Base-by-base conservation (phyloP, 352 stramenopile genomes). In the Phytophthora multivora region DNA sequence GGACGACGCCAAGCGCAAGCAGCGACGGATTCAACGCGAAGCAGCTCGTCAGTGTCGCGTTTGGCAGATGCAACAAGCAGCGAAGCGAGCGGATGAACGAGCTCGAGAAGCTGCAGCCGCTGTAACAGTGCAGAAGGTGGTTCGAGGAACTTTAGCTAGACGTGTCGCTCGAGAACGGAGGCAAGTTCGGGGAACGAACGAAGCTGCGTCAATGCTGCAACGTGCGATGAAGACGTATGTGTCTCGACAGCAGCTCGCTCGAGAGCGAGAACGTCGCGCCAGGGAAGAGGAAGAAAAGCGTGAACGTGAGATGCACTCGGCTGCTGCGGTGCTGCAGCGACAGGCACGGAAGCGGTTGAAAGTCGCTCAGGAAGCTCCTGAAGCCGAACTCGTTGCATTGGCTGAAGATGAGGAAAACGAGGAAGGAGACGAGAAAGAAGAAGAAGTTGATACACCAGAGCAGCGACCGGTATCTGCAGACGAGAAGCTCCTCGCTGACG, bases 31-130 rank as follows among this genome's bases (percentile, higher is more conserved):
- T 26, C 63, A 89, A 10, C 75, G 74, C 25, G 80, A 89, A 47
- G 42, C 51, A 2, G 69, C 66, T 42, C 69, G 80, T 8, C 72
- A 87, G 39, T 75, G 66, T 28, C 72, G 67, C n/a, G 31, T 73
- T 39, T 90, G 78, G 76, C 69, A 80, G 33, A 59, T 77, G 26
- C 66, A 75, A 6, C 83, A 89, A 42, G 63, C 68, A 18, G 33
- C 70, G 10, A 90, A 88, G 52, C 65, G 65, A 38, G 51, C 55
- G 8, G 77, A 88, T 26, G 68, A 87, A 53, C 74, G 61, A 26
- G 65, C 66, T 21, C 53, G 41, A 3, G 78, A 91, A n/a, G 51
- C 61, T 30, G 23, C 46, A 9, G 80, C 79, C 9, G 83, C 79
- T 2, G 38, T 66, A 1, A 26, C 53, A 1, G 70, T 91, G 33